phyloP scores from a whole-genome alignment of 768 basidiomycete species.

The Piloderma croceum region DNA sequence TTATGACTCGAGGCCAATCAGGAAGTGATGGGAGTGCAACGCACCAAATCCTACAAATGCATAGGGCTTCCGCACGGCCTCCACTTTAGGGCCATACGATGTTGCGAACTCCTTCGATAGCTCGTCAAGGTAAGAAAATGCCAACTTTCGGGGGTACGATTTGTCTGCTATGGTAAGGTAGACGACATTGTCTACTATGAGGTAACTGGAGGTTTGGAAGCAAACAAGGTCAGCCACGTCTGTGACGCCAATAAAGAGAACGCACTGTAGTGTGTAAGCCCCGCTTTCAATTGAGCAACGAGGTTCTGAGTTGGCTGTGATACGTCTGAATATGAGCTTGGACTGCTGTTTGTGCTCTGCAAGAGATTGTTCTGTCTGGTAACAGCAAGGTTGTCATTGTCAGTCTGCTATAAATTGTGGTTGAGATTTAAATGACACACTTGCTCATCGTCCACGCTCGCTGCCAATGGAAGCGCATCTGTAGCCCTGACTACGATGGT shows the following conservation, averaged over 20 bases:
- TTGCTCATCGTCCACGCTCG: slow-evolving; percentile 96
- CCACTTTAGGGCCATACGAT: slow-evolving; percentile 91
- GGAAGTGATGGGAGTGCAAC: slow-evolving; percentile 24
- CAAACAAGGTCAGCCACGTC: slow-evolving; percentile 7
- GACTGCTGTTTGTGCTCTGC: slow-evolving; percentile 99
- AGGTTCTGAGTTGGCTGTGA: slow-evolving; percentile 91
- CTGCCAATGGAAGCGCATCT: slow-evolving; percentile 87
- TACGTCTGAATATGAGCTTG: slow-evolving; percentile 91
- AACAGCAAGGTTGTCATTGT: slow-evolving; percentile 6
- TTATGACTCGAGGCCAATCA: slow-evolving; percentile 1
- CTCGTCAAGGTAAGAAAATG: slow-evolving; percentile 96
- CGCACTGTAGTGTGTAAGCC: slow-evolving; percentile 92
- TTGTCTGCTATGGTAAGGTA: slow-evolving; percentile 95
- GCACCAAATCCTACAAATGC: slow-evolving; percentile 96
- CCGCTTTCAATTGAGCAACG: slow-evolving; percentile 96
- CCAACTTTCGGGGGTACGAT: slow-evolving; percentile 93
- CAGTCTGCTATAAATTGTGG: slow-evolving; percentile 3
- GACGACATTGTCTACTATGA: slow-evolving; percentile 89
- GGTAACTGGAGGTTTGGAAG: slow-evolving; percentile 57
- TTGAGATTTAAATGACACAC: slow-evolving; percentile 36
- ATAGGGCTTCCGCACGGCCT: slow-evolving; percentile 91
- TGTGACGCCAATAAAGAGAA: slow-evolving; percentile 15
- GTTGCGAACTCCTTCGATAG: slow-evolving; percentile 92
- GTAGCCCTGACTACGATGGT: slow-evolving; percentile 81
- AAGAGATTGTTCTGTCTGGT: slow-evolving; percentile 84